Conservation (phyloP, 148 eudicot genomes). For the Nyssa sinensis region DNA sequence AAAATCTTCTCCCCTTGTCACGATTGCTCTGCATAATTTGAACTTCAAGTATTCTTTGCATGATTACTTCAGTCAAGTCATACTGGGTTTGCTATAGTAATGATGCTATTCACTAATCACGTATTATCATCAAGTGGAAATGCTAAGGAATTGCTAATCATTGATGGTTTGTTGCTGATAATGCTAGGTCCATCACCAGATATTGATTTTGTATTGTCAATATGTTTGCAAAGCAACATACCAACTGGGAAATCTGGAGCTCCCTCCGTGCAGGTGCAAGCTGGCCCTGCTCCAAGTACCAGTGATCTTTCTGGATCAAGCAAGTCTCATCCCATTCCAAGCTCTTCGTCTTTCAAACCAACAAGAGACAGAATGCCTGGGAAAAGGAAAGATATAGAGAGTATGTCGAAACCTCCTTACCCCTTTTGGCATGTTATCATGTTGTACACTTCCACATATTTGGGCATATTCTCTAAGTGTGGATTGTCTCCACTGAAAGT, state of each 20-base stretch:
- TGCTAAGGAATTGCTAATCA: background rate
- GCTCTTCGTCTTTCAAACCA: slow-evolving; percentile 54
- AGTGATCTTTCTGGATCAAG: slow-evolving; percentile 73
- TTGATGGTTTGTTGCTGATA: background rate
- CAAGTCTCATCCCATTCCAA: slow-evolving; percentile 47
- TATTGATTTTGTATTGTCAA: slow-evolving; percentile 82
- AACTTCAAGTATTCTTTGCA: too few relatives aligned
- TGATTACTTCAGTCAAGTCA: background rate
- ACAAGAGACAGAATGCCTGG: slow-evolving; percentile 57
- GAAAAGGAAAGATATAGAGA: slow-evolving; percentile 63
- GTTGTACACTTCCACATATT: too few relatives aligned
- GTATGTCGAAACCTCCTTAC: slow-evolving; percentile 43
- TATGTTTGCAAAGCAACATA: slow-evolving; percentile 87
- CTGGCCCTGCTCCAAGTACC: slow-evolving; percentile 47
- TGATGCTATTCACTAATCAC: background rate
- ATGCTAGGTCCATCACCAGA: slow-evolving; percentile 82
- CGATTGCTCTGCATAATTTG: too few relatives aligned
- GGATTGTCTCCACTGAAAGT: background rate
- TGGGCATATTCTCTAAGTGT: too few relatives aligned
- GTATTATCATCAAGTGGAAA: background rate
- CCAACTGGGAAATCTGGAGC: slow-evolving; percentile 35
- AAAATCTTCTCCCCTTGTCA: too few relatives aligned
- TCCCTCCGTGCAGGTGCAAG: slow-evolving; percentile 34
- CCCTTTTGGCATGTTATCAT: slow-evolving; percentile 1
- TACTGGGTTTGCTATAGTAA: background rate